These are phyloP conservation scores for Drechslera avenae DNA, from an alignment of 2,329 filamentous ascomycete genomes.

Conservation along the genomic window DNA sequence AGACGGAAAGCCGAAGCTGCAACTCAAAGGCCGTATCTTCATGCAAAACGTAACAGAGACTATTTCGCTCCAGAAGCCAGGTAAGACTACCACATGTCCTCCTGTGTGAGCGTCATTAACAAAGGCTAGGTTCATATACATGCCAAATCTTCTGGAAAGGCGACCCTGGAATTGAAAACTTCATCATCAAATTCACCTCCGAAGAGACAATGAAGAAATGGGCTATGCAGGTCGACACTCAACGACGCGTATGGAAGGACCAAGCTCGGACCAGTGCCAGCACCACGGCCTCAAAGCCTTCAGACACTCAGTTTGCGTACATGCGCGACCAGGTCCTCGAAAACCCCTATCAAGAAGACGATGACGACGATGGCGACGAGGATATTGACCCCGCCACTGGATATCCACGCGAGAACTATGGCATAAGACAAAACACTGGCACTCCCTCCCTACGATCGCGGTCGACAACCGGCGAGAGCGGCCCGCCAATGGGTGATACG, in stretches of 20 bases:
- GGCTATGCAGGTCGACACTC: constrained; percentile 77
- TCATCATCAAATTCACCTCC: constrained; percentile 89
- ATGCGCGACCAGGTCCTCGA: constrained; percentile 73
- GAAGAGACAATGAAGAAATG: constrained; percentile 95
- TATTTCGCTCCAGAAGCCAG: constrained; percentile 83
- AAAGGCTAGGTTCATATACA: constrained; percentile 76
- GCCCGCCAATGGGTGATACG: constrained; percentile 56
- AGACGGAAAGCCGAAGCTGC: constrained; percentile 76
- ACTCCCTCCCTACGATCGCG: constrained; percentile 76
- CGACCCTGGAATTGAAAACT: constrained; percentile 92
- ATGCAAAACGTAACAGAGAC: constrained; percentile 99
- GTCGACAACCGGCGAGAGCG: constrained; percentile 75
- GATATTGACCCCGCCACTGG: constrained; percentile 47
- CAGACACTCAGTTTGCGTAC: constrained; percentile 78
- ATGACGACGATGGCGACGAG: constrained; percentile 61
- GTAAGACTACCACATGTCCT: constrained; percentile 58
- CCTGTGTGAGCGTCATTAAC: constrained; percentile 1
- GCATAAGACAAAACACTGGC: constrained; percentile 70
- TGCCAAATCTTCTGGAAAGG: constrained; percentile 99
- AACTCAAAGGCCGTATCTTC: constrained; percentile 96
- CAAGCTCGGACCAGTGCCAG: constrained; percentile 57
- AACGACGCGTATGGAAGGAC: constrained; percentile 63
- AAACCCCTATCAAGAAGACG: constrained; percentile 78
- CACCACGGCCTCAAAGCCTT: constrained; percentile 58
- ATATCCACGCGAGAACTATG: constrained; percentile 54